Conservation (phyloP, 176 grass and related monocot species). For the Phragmites australis region DNA sequence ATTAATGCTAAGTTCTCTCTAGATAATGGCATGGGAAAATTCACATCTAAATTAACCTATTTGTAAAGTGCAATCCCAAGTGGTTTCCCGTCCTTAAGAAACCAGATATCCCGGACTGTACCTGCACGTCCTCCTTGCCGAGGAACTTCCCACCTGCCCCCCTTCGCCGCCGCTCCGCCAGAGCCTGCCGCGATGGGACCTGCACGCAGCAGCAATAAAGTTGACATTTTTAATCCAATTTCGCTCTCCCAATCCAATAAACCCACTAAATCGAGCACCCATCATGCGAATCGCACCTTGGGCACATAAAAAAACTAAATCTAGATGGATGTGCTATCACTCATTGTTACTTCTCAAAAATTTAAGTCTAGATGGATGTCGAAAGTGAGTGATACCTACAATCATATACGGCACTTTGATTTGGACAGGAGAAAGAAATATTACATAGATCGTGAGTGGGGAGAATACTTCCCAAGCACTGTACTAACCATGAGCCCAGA, state of each 20-base stretch:
- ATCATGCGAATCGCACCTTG: constrained; percentile 56
- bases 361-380: too few species aligned
- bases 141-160: constrained; percentile 84
- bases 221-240: background rate
- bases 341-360: too few species aligned
- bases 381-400: too few species aligned
- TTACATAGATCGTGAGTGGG: too few species aligned
- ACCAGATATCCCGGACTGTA: constrained; percentile 18
- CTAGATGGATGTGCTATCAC: too few species aligned
- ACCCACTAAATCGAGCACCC: background rate
- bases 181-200: constrained; percentile 80
- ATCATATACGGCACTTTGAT: too few species aligned
- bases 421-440: too few species aligned
- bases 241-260: background rate
- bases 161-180: constrained; percentile 80
- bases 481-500: too few species aligned
- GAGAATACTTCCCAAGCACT: too few species aligned
- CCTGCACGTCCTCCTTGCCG: constrained; percentile 76
- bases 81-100: background rate
- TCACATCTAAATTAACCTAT: background rate
- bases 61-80: constrained; percentile 10
- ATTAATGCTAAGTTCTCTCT: background rate
- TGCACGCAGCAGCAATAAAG: constrained; percentile 37
- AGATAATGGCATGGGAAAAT: background rate
- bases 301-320: too few species aligned